These are phyloP conservation scores for Trichosanthes cucumerina DNA, from an alignment of 306 rosid species.

Conservation along the genomic window DNA sequence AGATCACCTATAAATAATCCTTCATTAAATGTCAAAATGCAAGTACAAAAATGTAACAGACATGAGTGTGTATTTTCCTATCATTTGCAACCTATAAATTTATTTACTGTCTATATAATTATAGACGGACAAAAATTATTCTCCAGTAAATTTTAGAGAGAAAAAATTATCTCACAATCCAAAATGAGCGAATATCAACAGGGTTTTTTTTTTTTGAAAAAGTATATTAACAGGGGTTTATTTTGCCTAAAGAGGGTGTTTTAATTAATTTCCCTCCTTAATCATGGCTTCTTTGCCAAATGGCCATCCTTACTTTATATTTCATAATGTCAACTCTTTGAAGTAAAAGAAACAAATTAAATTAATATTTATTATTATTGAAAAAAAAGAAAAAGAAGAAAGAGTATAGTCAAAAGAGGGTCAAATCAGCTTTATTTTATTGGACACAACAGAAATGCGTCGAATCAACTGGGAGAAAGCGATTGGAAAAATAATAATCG, in stretches of 20 bases:
- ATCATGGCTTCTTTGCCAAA: not conserved
- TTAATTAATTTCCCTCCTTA: not conserved
- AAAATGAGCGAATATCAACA: no score
- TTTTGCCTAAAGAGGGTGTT: not conserved
- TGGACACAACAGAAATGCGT: not conserved
- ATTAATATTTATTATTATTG: no score
- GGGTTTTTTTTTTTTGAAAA: not conserved
- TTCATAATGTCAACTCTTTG: not conserved
- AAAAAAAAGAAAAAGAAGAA: not conserved
- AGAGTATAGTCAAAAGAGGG: not conserved
- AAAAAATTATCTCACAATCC: not conserved
- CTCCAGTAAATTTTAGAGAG: not conserved
- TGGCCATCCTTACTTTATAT: not conserved
- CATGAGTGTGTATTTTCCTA: no score
- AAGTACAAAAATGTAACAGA: no score
- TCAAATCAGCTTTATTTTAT: constrained; percentile 6
- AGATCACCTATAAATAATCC: no score
- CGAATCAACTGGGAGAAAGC: not conserved
- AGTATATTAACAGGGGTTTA: not conserved
- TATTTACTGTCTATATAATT: no score
- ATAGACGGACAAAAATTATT: no score
- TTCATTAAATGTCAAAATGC: no score
- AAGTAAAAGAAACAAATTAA: not conserved
- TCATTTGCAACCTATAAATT: no score
- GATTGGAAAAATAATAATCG: not conserved